A percentile compares a stretch with the other conserved stretches of the same genome.
Evolutionary conservation across 1,284 basidiomycete genomes (phyloP).

Genomic region (Ustilago nuda): DNA sequence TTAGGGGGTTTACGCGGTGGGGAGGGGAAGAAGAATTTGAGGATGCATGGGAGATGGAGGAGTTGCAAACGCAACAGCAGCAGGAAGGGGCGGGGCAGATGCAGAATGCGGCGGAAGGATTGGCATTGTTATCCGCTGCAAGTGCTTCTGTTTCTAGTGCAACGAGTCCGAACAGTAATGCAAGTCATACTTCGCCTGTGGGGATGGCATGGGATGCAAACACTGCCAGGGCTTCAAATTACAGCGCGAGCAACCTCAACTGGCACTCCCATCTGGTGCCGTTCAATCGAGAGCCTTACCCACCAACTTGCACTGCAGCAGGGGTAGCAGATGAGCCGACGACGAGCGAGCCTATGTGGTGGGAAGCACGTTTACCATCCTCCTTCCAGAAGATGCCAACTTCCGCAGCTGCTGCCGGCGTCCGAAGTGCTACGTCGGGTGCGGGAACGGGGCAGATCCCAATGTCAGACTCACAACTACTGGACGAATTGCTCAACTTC

Average conservation of each 20-base stretch:
- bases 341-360: constrained; percentile 34
- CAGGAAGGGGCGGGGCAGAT: constrained; percentile 13
- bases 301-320: not conserved
- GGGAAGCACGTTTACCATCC: constrained; percentile 14
- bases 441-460: constrained; percentile 1
- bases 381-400: not conserved
- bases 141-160: constrained; percentile 16
- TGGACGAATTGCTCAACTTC: constrained; percentile 39
- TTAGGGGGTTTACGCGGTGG: not conserved
- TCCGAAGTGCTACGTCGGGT: not conserved
- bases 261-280: not conserved
- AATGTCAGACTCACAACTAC: constrained; percentile 37
- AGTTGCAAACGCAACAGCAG: not conserved
- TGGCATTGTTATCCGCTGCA: constrained; percentile 35
- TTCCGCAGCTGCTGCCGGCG: not conserved
- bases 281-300: not conserved
- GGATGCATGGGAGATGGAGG: constrained; percentile 25
- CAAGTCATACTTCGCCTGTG: not conserved
- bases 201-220: not conserved
- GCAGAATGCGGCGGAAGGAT: constrained; percentile 37
- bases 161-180: not conserved
- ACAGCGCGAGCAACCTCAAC: not conserved
- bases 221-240: not conserved
- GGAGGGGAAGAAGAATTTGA: constrained; percentile 3
- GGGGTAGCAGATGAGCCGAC: not conserved